phyloP scores from a whole-genome alignment of 2,329 filamentous ascomycete genomes.

The Aspergillus tubingensis region DNA sequence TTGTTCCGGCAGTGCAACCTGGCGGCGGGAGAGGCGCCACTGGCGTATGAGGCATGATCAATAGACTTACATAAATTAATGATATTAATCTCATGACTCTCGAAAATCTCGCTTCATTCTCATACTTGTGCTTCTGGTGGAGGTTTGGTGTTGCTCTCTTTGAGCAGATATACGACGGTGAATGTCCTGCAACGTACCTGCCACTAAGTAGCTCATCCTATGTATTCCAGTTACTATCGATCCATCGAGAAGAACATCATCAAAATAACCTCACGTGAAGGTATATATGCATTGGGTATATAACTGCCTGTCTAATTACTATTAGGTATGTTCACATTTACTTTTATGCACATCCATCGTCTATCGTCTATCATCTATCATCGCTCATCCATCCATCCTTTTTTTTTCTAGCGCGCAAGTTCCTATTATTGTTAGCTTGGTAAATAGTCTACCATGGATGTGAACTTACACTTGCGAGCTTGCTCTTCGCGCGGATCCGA shows the following conservation, averaged over 20 bases:
- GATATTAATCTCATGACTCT: neutral
- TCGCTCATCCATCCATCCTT: neutral
- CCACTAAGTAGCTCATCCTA: too few species aligned
- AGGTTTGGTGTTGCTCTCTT: too few species aligned
- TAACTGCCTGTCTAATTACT: neutral
- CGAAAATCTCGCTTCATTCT: too few species aligned
- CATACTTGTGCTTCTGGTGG: too few species aligned
- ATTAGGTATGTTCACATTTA: neutral
- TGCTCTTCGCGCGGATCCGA: conserved; percentile 72
- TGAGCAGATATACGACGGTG: too few species aligned
- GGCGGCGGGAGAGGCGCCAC: conserved; percentile 46
- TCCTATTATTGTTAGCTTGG: neutral
- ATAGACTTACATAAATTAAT: neutral
- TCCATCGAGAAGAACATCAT: too few species aligned
- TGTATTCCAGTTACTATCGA: too few species aligned
- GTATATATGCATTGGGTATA: neutral
- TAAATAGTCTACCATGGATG: neutral
- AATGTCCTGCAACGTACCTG: too few species aligned
- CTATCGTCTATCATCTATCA: neutral
- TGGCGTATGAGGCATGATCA: neutral
- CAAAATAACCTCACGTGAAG: too few species aligned
- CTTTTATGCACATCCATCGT: neutral
- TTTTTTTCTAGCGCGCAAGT: neutral
- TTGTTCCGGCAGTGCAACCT: conserved; percentile 79
- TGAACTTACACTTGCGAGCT: conserved; percentile 64